A percentile compares a stretch with the other conserved stretches of the same genome.
Evolutionary conservation across 1,139 yeast genomes (phyloP).

Genomic region (Geotrichum citri-aurantii): DNA sequence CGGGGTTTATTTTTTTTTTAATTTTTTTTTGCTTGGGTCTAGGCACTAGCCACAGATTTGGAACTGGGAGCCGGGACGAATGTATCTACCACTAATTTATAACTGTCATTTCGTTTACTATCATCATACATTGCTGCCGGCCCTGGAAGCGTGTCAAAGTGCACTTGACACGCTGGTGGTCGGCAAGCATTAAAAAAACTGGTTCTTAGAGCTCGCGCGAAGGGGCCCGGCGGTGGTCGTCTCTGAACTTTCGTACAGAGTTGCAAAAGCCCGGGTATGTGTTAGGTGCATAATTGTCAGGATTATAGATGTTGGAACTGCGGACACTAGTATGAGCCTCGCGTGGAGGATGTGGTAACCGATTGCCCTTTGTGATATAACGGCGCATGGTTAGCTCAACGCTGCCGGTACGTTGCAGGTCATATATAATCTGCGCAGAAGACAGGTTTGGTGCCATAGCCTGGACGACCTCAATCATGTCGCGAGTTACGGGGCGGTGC

Average conservation of each 20-base stretch:
- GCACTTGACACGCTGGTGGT: too few relatives aligned
- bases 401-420: constrained; percentile 57
- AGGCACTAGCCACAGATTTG: neutral
- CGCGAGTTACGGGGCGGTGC: constrained; percentile 47
- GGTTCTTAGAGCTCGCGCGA: neutral
- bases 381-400: constrained; percentile 76
- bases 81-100: neutral
- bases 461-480: constrained; percentile 83
- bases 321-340: neutral
- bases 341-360: neutral
- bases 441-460: constrained; percentile 73
- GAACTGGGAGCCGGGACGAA: neutral
- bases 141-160: neutral
- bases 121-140: neutral
- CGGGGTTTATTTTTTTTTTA: neutral
- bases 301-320: neutral
- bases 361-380: constrained; percentile 51
- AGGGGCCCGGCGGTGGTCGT: neutral
- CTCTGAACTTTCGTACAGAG: neutral
- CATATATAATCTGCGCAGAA: constrained; percentile 55
- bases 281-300: neutral
- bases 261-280: neutral
- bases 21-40: neutral
- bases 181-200: too few relatives aligned
- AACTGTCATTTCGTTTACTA: neutral